phyloP scores from a whole-genome alignment of 2,329 filamentous ascomycete species.

The Colletotrichum coccodes region DNA sequence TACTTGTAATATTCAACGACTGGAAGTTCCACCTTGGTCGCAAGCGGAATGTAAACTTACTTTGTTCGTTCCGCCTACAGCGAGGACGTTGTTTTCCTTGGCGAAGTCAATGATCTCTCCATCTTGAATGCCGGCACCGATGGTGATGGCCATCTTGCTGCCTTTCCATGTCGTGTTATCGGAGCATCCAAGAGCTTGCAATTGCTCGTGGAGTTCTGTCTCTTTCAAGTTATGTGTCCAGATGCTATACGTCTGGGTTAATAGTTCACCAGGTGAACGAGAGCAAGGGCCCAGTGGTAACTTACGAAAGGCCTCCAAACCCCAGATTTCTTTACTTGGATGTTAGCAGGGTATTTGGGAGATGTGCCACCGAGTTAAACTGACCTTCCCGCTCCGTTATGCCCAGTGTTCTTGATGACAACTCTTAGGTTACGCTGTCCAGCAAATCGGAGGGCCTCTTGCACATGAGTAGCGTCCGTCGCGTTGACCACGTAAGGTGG shows the following conservation, averaged over 20 bases:
- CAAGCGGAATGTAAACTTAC: conserved; percentile 43
- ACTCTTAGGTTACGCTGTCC: conserved; percentile 47
- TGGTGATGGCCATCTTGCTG: conserved; percentile 35
- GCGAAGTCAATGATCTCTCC: background rate
- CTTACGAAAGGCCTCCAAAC: too few species aligned
- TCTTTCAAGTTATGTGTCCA: conserved; percentile 53
- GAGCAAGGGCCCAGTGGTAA: too few species aligned
- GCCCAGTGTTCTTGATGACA: conserved; percentile 45
- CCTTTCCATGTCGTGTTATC: background rate
- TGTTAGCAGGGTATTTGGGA: background rate
- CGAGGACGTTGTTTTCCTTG: conserved; percentile 34
- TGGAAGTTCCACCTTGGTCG: too few species aligned
- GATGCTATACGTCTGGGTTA: too few species aligned
- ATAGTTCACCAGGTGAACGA: too few species aligned
- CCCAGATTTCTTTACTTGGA: too few species aligned
- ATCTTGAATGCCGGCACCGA: conserved; percentile 29
- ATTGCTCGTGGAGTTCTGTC: background rate
- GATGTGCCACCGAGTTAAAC: too few species aligned
- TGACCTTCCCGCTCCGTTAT: conserved; percentile 31
- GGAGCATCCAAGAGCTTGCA: background rate
- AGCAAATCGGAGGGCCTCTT: conserved; percentile 47
- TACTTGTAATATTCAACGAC: too few species aligned
- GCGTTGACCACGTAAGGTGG: conserved; percentile 39
- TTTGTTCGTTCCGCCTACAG: conserved; percentile 50
- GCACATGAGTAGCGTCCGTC: conserved; percentile 31